A percentile compares a stretch with the other conserved stretches of the same genome.
phyloP scores from a whole-genome alignment of 768 basidiomycete genomes.

The Inosperma sp. region DNA sequence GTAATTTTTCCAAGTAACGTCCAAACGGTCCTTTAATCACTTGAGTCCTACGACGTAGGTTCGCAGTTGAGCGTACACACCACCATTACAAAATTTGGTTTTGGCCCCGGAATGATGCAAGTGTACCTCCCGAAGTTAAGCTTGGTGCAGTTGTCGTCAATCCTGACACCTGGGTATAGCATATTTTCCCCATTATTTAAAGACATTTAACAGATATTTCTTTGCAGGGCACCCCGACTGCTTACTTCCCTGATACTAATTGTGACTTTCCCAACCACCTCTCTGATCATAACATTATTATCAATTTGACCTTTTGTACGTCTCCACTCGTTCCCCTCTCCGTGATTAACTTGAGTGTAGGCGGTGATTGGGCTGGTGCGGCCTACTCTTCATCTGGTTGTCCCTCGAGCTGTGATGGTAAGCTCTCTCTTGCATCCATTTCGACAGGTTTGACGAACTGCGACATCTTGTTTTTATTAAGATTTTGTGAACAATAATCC shows the following conservation, averaged over 20 bases:
- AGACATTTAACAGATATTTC: not conserved
- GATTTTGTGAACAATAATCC: constrained; percentile 64
- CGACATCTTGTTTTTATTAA: constrained; percentile 18
- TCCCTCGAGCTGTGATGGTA: constrained; percentile 52
- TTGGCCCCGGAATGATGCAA: constrained; percentile 48
- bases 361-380: constrained; percentile 57
- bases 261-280: constrained; percentile 58
- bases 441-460: not conserved
- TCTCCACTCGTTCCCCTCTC: not conserved
- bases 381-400: constrained; percentile 49
- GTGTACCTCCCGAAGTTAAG: constrained; percentile 44
- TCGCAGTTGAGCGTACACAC: constrained; percentile 56
- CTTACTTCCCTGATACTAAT: constrained; percentile 54
- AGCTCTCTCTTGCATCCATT: constrained; percentile 21
- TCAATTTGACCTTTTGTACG: constrained; percentile 67
- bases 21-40: not conserved
- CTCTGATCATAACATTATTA: constrained; percentile 55
- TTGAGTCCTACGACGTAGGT: constrained; percentile 37
- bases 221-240: constrained; percentile 55
- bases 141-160: constrained; percentile 39
- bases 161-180: constrained; percentile 50
- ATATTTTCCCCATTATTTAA: constrained; percentile 15
- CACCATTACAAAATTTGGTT: constrained; percentile 66
- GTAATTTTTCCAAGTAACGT: constrained; percentile 31
- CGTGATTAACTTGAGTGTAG: constrained; percentile 13